Base-by-base conservation (phyloP, 2,329 filamentous ascomycete species). In the Penicillium rolfsii region DNA sequence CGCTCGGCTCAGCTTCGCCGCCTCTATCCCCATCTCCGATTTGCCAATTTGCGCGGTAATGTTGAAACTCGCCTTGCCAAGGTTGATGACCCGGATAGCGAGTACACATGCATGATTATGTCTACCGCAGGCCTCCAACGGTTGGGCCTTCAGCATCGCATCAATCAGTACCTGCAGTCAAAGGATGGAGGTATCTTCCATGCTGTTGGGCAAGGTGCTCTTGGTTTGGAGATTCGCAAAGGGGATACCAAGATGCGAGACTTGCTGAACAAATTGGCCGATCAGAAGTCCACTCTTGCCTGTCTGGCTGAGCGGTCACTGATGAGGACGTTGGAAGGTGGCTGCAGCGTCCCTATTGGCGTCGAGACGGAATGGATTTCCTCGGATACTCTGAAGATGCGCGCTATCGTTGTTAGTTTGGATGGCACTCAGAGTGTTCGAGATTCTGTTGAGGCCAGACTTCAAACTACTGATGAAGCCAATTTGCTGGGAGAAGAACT, bases 121-220 rank as follows among this genome's bases (percentile, higher is more conserved):
- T 93, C 93, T 0, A 91, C 91, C 0, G 93, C 93, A 0, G 93
- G 93, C 0, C 81, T 97, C 43, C 82, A 89, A 74, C 85, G 93
- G 59, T 84, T 96, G 79, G 85, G 85, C n/a, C 81, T 90, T 64
- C 82, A 82, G 4, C 80, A 80, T 52, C 85, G 92, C 67, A 96
- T 97, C 73, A 86, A 86, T 46, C 86, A 91, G 75, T 91, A 87
- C 70, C 82, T 97, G 64, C 88, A 89, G 59, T 82, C 84, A 43
- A 83, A 79, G 52, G 81, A 83, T 33, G 48, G 48, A 19, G 48
- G 48, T 22, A 88, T 96, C 78, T 79, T 96, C 71, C 83, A 96
- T 75, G 93, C 93, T 4, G 93, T 97, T 2, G 93, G 93, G 0
- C 93, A 97, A 77, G 93, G 93, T 24, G 92, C 91, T 1, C 81